Evolutionary conservation across 371 early-diverging fungal genomes (phyloP).

Genomic region (Catenaria anguillulae): DNA sequence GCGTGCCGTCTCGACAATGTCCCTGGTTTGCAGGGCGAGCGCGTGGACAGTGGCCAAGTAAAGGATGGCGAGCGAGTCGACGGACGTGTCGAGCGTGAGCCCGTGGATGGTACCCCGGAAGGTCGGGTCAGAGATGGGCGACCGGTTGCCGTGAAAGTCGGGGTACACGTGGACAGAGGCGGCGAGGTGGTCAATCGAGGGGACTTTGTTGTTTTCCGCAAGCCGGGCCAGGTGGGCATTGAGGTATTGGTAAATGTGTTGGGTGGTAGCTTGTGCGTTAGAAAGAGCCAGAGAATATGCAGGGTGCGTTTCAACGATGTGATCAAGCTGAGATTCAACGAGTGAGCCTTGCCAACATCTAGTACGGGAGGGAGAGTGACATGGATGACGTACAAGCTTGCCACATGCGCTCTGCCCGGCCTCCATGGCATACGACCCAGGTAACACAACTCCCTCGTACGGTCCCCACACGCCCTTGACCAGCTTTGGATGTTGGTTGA

Average conservation of each 20-base stretch:
- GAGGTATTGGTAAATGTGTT: constrained; percentile 7
- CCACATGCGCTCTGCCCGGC: constrained; percentile 63
- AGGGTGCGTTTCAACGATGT: constrained; percentile 40
- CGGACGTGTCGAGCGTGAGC: constrained; percentile 33
- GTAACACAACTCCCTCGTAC: constrained; percentile 46
- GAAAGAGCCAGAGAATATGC: too few species aligned
- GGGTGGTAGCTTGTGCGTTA: too few species aligned
- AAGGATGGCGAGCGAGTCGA: constrained; percentile 36
- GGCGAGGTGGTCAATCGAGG: constrained; percentile 29
- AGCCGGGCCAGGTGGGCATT: not conserved
- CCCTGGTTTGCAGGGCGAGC: constrained; percentile 43
- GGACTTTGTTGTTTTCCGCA: too few species aligned
- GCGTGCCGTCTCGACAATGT: constrained; percentile 40
- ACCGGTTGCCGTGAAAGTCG: constrained; percentile 63
- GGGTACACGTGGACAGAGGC: constrained; percentile 46
- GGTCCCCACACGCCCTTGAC: constrained; percentile 47
- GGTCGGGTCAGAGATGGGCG: constrained; percentile 50
- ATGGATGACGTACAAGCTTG: constrained; percentile 17
- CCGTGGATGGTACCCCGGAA: constrained; percentile 48
- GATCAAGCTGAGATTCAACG: constrained; percentile 36
- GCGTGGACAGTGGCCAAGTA: constrained; percentile 50
- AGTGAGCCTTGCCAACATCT: too few species aligned
- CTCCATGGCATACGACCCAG: constrained; percentile 45
- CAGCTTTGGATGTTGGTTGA: constrained; percentile 33
- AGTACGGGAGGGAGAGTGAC: not conserved